These are phyloP conservation scores for Pseudonitzschia pungens DNA, from an alignment of 108 stramenopile species.

Conservation along the genomic window DNA sequence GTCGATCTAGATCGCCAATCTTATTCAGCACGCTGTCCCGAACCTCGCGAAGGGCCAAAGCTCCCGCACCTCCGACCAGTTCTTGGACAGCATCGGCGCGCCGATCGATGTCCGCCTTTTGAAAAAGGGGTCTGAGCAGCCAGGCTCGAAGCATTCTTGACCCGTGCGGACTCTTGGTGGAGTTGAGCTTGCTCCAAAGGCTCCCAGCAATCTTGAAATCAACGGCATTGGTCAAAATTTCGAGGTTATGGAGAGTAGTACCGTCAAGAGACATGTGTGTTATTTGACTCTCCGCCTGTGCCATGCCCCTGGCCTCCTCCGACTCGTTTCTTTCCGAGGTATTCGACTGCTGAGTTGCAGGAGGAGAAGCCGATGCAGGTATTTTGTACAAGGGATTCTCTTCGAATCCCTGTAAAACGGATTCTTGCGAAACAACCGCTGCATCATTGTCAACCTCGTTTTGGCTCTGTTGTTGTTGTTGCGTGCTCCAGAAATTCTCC, in stretches of 20 bases:
- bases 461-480: not conserved
- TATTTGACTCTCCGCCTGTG: conserved; percentile 40
- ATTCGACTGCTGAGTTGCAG: not conserved
- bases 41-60: conserved; percentile 75
- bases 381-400: conserved; percentile 4
- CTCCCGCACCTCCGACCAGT: conserved; percentile 68
- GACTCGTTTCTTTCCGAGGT: not conserved
- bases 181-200: conserved; percentile 91
- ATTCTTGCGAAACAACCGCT: not conserved
- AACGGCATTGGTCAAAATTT: conserved; percentile 81
- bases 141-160: conserved; percentile 91
- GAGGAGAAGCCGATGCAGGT: conserved; percentile 4
- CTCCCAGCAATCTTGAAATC: conserved; percentile 76
- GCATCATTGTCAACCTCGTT: not conserved
- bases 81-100: conserved; percentile 95
- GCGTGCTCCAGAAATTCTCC: not conserved
- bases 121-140: conserved; percentile 93
- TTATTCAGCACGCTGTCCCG: conserved; percentile 56
- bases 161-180: conserved; percentile 91
- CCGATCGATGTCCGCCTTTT: conserved; percentile 81
- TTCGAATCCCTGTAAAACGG: conserved; percentile 18
- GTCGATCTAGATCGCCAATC: conserved; percentile 94
- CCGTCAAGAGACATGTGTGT: conserved; percentile 94
- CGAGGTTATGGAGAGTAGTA: conserved; percentile 93
- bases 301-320: not conserved